These are phyloP conservation scores for Trichoderma guizhouense DNA, from an alignment of 2,329 filamentous ascomycete species.

Conservation along the genomic window DNA sequence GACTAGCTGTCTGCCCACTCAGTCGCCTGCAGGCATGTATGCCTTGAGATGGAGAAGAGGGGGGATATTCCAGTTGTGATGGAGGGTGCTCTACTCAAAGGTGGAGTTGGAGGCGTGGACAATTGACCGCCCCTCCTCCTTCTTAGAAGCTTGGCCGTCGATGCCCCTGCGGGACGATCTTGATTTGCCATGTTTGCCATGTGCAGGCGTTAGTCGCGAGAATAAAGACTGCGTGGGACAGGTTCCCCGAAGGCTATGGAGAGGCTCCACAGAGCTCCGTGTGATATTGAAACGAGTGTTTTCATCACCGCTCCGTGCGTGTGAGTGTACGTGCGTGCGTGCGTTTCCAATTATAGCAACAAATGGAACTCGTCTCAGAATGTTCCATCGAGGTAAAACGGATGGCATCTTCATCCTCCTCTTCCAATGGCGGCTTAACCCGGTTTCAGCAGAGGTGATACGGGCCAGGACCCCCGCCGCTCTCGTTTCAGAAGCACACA, in stretches of 20 bases:
- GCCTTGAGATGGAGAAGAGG: neutral
- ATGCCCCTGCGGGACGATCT: slow-evolving; percentile 13
- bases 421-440: slow-evolving; percentile 17
- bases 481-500: slow-evolving; percentile 14
- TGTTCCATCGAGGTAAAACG: slow-evolving; percentile 6
- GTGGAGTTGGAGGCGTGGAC: slow-evolving; percentile 14
- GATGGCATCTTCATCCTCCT: neutral
- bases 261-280: slow-evolving; percentile 8
- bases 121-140: slow-evolving; percentile 4
- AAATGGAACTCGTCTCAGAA: slow-evolving; percentile 19
- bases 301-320: slow-evolving; percentile 1
- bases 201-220: slow-evolving; percentile 1
- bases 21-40: neutral
- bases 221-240: neutral
- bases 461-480: neutral
- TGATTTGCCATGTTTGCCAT: slow-evolving; percentile 19
- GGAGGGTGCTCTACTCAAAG: neutral
- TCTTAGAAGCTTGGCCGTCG: neutral
- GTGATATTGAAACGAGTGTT: slow-evolving; percentile 2
- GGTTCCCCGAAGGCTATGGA: slow-evolving; percentile 13
- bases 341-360: slow-evolving; percentile 18
- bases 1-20: slow-evolving; percentile 28
- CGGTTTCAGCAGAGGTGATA: slow-evolving; percentile 18
- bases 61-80: neutral
- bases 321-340: neutral